These are phyloP conservation scores for Salix purpurea DNA, from an alignment of 345 rosid genomes.

Conservation along the genomic window DNA sequence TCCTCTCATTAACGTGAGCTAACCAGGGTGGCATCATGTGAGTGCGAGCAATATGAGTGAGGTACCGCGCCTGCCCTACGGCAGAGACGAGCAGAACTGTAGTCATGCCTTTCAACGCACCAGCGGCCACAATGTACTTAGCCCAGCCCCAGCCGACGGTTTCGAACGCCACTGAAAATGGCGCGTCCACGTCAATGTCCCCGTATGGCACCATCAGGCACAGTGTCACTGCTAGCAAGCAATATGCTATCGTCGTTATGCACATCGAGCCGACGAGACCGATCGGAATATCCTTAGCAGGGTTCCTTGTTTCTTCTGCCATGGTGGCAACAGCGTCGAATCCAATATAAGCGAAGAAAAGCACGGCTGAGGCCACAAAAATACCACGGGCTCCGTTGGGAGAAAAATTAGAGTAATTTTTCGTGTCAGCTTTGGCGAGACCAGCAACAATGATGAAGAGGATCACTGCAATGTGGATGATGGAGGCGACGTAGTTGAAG, in stretches of 20 bases:
- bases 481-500: not conserved
- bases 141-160: slow-evolving; percentile 4
- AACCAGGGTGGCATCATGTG: slow-evolving; percentile 18
- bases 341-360: slow-evolving; percentile 4
- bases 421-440: slow-evolving; percentile 2
- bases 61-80: slow-evolving; percentile 13
- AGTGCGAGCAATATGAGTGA: slow-evolving; percentile 15
- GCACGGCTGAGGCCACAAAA: not conserved
- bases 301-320: slow-evolving; percentile 5
- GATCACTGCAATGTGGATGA: not conserved
- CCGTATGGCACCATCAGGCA: not conserved
- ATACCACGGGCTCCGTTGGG: not conserved
- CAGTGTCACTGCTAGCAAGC: not conserved
- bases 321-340: slow-evolving; percentile 2
- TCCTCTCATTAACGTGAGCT: slow-evolving; percentile 6
- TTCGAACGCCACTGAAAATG: slow-evolving; percentile 1
- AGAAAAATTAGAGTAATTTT: not conserved
- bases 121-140: slow-evolving; percentile 7
- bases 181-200: not conserved
- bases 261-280: not conserved
- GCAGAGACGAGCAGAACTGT: slow-evolving; percentile 8
- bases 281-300: not conserved
- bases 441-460: slow-evolving; percentile 1
- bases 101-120: slow-evolving; percentile 16
- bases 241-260: not conserved